Percentiles rank a stretch among this genome's conserved stretches.
These are phyloP conservation scores for Pneumocystis sp. DNA, from an alignment of 1,139 yeast genomes.

Conservation along the genomic window DNA sequence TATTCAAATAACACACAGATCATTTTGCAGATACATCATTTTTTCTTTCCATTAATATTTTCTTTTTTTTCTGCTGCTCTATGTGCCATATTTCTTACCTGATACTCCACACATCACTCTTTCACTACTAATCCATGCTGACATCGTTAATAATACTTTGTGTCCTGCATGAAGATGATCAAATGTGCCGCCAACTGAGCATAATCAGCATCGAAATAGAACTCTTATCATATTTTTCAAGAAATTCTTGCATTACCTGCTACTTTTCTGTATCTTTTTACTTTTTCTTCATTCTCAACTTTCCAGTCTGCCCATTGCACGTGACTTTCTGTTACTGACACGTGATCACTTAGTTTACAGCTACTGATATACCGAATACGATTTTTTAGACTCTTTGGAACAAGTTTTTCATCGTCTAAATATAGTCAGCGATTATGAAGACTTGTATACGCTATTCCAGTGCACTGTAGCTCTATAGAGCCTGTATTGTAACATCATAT, in stretches of 20 bases:
- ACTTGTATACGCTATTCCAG: too few species aligned
- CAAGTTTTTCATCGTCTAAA: not conserved
- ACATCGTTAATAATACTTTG: constrained; percentile 60
- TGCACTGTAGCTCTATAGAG: too few species aligned
- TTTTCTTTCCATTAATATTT: not conserved
- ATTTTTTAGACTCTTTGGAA: not conserved
- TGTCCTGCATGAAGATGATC: constrained; percentile 97
- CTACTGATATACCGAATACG: not conserved
- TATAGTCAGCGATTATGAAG: not conserved
- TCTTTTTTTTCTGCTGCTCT: not conserved
- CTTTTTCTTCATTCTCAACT: not conserved
- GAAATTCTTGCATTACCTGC: not conserved
- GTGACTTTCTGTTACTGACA: too few species aligned
- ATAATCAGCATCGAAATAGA: not conserved
- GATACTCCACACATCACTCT: constrained; percentile 69
- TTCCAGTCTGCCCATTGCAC: too few species aligned
- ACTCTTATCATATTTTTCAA: not conserved
- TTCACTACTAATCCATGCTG: constrained; percentile 44
- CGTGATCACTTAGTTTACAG: too few species aligned
- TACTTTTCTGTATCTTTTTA: not conserved
- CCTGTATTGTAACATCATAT: too few species aligned
- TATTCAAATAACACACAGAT: not conserved
- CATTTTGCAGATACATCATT: not conserved
- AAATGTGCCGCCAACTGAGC: constrained; percentile 76
- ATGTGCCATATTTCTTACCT: constrained; percentile 20